A percentile compares a stretch with the other conserved stretches of the same genome.
These are phyloP conservation scores for Reutealis trisperma DNA, from an alignment of 345 rosid species.

Conservation along the genomic window DNA sequence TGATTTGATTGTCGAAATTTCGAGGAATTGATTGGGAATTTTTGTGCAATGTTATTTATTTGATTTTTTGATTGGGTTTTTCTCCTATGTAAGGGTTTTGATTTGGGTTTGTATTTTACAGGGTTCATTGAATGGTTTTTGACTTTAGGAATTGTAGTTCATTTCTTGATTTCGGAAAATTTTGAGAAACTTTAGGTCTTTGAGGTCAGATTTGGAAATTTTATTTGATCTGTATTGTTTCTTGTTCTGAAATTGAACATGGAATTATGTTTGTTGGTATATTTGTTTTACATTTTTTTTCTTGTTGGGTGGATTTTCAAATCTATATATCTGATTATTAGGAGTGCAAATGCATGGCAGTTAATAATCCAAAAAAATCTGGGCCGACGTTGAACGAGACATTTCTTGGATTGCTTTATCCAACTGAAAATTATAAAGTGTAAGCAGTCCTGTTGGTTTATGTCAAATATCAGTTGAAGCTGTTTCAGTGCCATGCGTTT, in stretches of 20 bases:
- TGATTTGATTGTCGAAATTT: not conserved
- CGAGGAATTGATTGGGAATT: not conserved
- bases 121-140: not conserved
- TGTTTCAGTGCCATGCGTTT: not conserved
- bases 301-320: not conserved
- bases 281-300: not conserved
- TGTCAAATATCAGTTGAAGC: not conserved
- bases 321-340: conserved; percentile 4
- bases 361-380: conserved; percentile 90
- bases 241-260: not conserved
- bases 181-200: not conserved
- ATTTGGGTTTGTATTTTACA: not conserved
- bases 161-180: not conserved
- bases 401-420: conserved; percentile 89
- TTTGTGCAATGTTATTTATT: not conserved
- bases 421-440: conserved; percentile 94
- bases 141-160: no score
- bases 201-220: not conserved
- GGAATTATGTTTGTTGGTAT: not conserved
- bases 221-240: not conserved
- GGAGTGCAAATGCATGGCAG: conserved; percentile 35
- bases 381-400: conserved; percentile 83
- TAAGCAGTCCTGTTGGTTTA: conserved; percentile 32
- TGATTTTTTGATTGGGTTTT: not conserved
- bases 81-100: not conserved